Conservation (phyloP, 495 filamentous ascomycete genomes). For the Xanthoparmelia taractica region DNA sequence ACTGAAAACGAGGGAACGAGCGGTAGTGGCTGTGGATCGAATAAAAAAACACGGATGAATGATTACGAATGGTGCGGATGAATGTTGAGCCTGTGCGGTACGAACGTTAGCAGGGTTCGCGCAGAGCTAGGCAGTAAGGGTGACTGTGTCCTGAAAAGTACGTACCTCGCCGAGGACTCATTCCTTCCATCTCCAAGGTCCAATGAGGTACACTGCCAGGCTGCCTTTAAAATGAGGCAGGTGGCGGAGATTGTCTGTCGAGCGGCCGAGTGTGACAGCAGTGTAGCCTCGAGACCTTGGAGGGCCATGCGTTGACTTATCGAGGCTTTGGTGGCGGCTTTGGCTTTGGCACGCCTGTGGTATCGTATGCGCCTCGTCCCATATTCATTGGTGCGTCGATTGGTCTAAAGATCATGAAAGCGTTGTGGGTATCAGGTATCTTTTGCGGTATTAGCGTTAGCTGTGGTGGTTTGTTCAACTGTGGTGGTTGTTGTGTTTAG, state of each 20-base stretch:
- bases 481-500: too few species aligned
- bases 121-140: slow-evolving; percentile 25
- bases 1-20: slow-evolving; percentile 16
- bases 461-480: slow-evolving; percentile 7
- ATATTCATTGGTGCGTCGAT: slow-evolving; percentile 44
- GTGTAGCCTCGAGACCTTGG: slow-evolving; percentile 4
- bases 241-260: slow-evolving; percentile 10
- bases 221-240: slow-evolving; percentile 13
- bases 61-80: slow-evolving; percentile 26
- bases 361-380: slow-evolving; percentile 54
- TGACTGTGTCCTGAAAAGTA: slow-evolving; percentile 21
- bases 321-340: slow-evolving; percentile 39
- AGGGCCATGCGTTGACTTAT: slow-evolving; percentile 30
- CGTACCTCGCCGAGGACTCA: slow-evolving; percentile 27
- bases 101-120: slow-evolving; percentile 26
- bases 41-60: slow-evolving; percentile 6
- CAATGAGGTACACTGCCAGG: slow-evolving; percentile 17
- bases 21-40: slow-evolving; percentile 9
- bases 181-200: slow-evolving; percentile 19
- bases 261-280: slow-evolving; percentile 16
- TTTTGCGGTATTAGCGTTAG: slow-evolving; percentile 21
- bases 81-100: slow-evolving; percentile 19
- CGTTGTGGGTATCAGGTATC: slow-evolving; percentile 14
- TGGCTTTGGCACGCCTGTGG: slow-evolving; percentile 51
- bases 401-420: slow-evolving; percentile 45